Conservation (phyloP, 2,329 filamentous ascomycete species). For the Herpotrichia juniperi region DNA sequence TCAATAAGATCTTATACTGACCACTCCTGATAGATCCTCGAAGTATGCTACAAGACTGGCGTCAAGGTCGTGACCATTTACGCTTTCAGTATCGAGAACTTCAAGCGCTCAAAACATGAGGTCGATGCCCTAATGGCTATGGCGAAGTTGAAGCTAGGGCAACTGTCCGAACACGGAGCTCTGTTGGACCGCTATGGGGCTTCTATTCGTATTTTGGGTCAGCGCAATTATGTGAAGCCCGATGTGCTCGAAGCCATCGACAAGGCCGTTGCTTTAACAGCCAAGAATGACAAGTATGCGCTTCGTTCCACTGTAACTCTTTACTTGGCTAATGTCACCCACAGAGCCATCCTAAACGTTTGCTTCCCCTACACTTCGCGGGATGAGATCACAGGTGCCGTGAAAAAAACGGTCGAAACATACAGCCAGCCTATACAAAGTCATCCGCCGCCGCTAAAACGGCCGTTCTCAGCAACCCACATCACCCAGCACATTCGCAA, state of each 20-base stretch:
- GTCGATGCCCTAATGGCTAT: slow-evolving; percentile 98
- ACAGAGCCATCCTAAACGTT: slow-evolving; percentile 78
- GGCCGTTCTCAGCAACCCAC: slow-evolving; percentile 84
- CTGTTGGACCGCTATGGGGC: slow-evolving; percentile 92
- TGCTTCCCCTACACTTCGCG: slow-evolving; percentile 98
- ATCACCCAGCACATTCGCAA: slow-evolving; percentile 83
- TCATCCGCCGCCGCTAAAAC: slow-evolving; percentile 61
- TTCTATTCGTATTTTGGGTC: slow-evolving; percentile 81
- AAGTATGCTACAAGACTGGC: slow-evolving; percentile 97
- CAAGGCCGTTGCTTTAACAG: slow-evolving; percentile 83
- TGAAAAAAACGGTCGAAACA: slow-evolving; percentile 85
- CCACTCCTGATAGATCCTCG: slow-evolving; percentile 68
- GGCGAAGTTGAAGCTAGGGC: slow-evolving; percentile 91
- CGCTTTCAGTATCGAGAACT: slow-evolving; percentile 99
- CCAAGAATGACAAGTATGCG: slow-evolving; percentile 77
- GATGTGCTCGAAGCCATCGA: slow-evolving; percentile 92
- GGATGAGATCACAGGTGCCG: slow-evolving; percentile 91
- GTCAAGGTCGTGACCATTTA: slow-evolving; percentile 98
- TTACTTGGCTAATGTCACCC: slow-evolving; percentile 5
- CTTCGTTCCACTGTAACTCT: background rate
- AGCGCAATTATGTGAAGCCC: slow-evolving; percentile 79
- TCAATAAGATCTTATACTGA: slow-evolving; percentile 39
- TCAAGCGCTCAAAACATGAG: slow-evolving; percentile 94
- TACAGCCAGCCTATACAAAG: slow-evolving; percentile 72
- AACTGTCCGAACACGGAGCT: slow-evolving; percentile 91